phyloP scores from a whole-genome alignment of 495 filamentous ascomycete species.

The Penicillium roqueforti region DNA sequence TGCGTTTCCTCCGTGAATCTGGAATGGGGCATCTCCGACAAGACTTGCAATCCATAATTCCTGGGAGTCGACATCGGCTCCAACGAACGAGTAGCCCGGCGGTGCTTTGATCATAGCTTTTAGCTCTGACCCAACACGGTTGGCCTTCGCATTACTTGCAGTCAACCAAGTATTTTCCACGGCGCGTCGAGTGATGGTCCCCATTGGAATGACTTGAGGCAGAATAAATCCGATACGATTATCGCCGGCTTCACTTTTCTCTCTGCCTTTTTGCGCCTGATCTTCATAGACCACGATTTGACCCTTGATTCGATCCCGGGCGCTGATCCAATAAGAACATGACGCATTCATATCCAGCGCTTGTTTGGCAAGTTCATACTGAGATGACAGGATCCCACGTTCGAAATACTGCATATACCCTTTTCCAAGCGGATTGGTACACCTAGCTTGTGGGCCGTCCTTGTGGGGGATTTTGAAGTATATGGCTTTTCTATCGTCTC shows the following conservation, averaged over 20 bases:
- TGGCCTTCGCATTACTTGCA: constrained; percentile 91
- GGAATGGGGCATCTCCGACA: constrained; percentile 90
- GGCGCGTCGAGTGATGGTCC: constrained; percentile 91
- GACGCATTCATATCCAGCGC: constrained; percentile 97
- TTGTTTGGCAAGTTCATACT: constrained; percentile 85
- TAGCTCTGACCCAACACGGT: constrained; percentile 92
- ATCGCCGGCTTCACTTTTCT: constrained; percentile 12
- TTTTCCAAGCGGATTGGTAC: constrained; percentile 83
- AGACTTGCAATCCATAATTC: constrained; percentile 98
- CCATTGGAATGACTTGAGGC: constrained; percentile 99
- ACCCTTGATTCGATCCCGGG: constrained; percentile 82
- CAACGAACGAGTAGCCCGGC: constrained; percentile 86
- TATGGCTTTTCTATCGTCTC: constrained; percentile 57
- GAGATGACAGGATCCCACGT: constrained; percentile 76
- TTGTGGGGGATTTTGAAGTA: constrained; percentile 98
- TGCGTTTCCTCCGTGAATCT: constrained; percentile 90
- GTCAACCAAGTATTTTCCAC: constrained; percentile 99
- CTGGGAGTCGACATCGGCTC: constrained; percentile 97
- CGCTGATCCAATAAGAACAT: constrained; percentile 98
- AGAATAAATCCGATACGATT: constrained; percentile 75
- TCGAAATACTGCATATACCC: constrained; percentile 88
- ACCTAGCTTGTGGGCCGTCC: constrained; percentile 81
- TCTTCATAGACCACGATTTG: constrained; percentile 89
- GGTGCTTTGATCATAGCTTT: constrained; percentile 97
- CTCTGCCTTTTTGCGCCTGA: constrained; percentile 39